A percentile compares a stretch with the other conserved stretches of the same genome.
Evolutionary conservation across 495 filamentous ascomycete genomes (phyloP).

Genomic region (Penicillium ochrochloron): DNA sequence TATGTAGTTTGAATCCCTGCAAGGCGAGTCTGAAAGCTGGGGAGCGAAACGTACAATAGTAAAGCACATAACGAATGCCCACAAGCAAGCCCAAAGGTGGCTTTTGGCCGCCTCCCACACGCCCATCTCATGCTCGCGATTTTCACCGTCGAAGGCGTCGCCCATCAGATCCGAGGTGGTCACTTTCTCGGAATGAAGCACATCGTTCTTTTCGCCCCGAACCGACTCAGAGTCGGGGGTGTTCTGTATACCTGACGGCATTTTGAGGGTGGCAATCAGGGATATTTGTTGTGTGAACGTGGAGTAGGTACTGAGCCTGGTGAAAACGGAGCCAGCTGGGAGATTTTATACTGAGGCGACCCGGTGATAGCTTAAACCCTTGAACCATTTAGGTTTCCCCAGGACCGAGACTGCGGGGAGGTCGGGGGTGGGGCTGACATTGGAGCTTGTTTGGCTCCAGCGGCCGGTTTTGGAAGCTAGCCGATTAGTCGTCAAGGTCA

Average conservation of each 20-base stretch:
- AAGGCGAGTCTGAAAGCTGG: not conserved
- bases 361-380: not conserved
- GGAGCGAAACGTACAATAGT: slow-evolving; percentile 31
- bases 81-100: slow-evolving; percentile 54
- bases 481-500: too few relatives aligned
- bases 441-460: not conserved
- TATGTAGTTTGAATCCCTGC: not conserved
- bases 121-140: slow-evolving; percentile 38
- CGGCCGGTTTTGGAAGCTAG: too few relatives aligned
- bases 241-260: not conserved
- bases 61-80: slow-evolving; percentile 50
- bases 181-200: not conserved
- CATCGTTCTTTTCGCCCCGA: not conserved
- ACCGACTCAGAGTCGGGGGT: not conserved
- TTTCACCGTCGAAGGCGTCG: slow-evolving; percentile 42
- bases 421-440: not conserved
- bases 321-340: not conserved
- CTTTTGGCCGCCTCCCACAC: slow-evolving; percentile 38
- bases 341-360: slow-evolving; percentile 1
- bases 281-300: not conserved
- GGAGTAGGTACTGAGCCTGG: not conserved
- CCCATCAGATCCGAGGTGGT: slow-evolving; percentile 33
- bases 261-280: not conserved
- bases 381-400: not conserved
- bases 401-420: not conserved